A percentile compares a stretch with the other conserved stretches of the same genome.
Conservation (phyloP, 306 rosid genomes). For the Spatholobus suberectus region DNA sequence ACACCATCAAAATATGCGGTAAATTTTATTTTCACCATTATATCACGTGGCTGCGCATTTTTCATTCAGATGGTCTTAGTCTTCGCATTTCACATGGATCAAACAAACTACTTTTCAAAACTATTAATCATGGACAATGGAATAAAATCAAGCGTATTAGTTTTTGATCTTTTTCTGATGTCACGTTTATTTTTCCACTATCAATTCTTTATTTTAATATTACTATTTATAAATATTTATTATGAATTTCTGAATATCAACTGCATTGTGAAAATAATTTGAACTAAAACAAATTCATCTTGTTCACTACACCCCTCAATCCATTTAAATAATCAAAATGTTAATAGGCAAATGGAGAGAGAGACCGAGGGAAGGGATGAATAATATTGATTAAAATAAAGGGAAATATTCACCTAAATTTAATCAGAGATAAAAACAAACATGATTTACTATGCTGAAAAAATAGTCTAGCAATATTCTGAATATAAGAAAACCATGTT, state of each 20-base stretch:
- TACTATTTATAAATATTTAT: not conserved
- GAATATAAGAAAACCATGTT: conserved; percentile 26
- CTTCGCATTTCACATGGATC: not conserved
- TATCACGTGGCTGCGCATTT: conserved; percentile 5
- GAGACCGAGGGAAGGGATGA: not conserved
- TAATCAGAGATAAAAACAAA: conserved; percentile 15
- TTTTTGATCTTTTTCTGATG: conserved; percentile 3
- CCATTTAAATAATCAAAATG: not conserved
- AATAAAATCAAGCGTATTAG: not conserved
- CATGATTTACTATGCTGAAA: not conserved
- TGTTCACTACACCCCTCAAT: conserved; percentile 22
- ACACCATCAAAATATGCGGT: not conserved
- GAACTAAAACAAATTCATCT: conserved; percentile 30
- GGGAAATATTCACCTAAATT: conserved; percentile 22
- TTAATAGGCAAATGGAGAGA: conserved; percentile 2
- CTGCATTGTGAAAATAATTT: not conserved
- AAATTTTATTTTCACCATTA: conserved; percentile 5
- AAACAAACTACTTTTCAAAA: conserved; percentile 5
- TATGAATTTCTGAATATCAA: conserved; percentile 1
- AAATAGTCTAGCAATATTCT: conserved; percentile 20
- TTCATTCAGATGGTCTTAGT: conserved; percentile 11
- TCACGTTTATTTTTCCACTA: not conserved
- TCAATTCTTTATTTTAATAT: not conserved
- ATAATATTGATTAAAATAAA: not conserved
- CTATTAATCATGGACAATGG: conserved; percentile 6